These are phyloP conservation scores for Papilionanthe hybrid DNA, from an alignment of 116 monocot species.

Conservation along the genomic window DNA sequence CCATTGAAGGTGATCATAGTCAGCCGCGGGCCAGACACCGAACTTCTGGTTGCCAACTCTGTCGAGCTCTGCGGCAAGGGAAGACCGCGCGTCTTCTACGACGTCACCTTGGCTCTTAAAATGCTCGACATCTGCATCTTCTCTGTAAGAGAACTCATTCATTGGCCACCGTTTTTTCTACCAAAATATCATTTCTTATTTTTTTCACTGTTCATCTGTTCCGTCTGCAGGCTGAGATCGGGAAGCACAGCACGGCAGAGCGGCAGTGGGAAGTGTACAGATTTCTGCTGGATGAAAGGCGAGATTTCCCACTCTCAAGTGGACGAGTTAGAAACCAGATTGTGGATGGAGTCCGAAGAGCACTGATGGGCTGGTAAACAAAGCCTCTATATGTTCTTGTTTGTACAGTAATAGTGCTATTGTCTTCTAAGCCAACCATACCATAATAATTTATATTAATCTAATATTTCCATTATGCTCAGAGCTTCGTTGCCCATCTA, in stretches of 20 bases:
- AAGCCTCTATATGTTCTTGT: not conserved
- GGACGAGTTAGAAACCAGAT: slow-evolving; percentile 40
- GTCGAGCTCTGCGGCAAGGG: slow-evolving; percentile 84
- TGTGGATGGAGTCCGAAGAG: slow-evolving; percentile 65
- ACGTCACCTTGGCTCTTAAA: slow-evolving; percentile 76
- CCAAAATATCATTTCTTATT: not conserved
- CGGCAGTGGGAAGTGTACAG: slow-evolving; percentile 94
- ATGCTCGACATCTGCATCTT: slow-evolving; percentile 80
- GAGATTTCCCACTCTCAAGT: slow-evolving; percentile 39
- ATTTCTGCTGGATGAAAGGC: slow-evolving; percentile 77
- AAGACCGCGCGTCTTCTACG: slow-evolving; percentile 86
- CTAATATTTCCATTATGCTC: no score
- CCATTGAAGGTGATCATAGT: slow-evolving; percentile 71
- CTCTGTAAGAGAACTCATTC: slow-evolving; percentile 42
- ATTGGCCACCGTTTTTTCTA: not conserved
- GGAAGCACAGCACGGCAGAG: slow-evolving; percentile 48
- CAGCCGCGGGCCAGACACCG: slow-evolving; percentile 80
- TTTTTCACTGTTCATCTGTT: not conserved
- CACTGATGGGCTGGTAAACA: slow-evolving; percentile 74
- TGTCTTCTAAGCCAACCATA: no score
- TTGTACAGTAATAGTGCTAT: no score
- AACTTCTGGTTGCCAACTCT: slow-evolving; percentile 87
- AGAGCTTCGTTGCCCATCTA: no score
- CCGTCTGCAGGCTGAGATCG: slow-evolving; percentile 64
- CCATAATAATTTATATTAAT: no score